These are phyloP conservation scores for Oryza nivara DNA, from an alignment of 176 grass and related monocot species.

Conservation along the genomic window DNA sequence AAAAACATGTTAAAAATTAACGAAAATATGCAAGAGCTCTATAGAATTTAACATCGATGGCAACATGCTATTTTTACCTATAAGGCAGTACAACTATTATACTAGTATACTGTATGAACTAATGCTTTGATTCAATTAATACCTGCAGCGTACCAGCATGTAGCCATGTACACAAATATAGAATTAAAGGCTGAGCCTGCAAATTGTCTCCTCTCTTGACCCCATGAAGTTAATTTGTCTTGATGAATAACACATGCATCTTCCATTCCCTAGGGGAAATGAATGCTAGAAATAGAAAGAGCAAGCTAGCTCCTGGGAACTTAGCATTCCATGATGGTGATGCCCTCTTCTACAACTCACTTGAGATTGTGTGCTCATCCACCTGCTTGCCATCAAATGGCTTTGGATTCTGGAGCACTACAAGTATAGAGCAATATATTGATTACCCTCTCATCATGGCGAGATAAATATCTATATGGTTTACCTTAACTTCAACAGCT, in stretches of 20 bases:
- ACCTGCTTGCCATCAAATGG: slow-evolving; percentile 40
- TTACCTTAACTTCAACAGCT: neutral
- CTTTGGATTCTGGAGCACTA: slow-evolving; percentile 48
- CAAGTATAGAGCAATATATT: slow-evolving; percentile 44
- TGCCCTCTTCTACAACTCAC: slow-evolving; percentile 3
- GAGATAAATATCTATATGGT: neutral
- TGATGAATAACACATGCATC: slow-evolving; percentile 26
- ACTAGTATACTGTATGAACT: neutral
- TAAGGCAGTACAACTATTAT: neutral
- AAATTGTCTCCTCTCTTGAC: slow-evolving; percentile 10
- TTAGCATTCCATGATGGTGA: slow-evolving; percentile 18
- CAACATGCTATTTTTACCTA: no score
- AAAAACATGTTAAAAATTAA: no score
- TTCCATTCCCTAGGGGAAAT: neutral
- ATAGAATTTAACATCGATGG: no score
- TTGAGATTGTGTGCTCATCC: slow-evolving; percentile 35
- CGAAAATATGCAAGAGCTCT: no score
- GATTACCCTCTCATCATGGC: neutral
- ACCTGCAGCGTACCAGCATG: neutral
- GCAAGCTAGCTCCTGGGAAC: slow-evolving; percentile 23
- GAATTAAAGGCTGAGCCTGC: neutral
- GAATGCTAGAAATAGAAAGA: neutral
- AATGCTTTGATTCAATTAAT: neutral
- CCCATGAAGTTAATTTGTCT: slow-evolving; percentile 25
- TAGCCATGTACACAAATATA: neutral